Conservation (phyloP, 768 basidiomycete species). For the Agaricus subrufescens region DNA sequence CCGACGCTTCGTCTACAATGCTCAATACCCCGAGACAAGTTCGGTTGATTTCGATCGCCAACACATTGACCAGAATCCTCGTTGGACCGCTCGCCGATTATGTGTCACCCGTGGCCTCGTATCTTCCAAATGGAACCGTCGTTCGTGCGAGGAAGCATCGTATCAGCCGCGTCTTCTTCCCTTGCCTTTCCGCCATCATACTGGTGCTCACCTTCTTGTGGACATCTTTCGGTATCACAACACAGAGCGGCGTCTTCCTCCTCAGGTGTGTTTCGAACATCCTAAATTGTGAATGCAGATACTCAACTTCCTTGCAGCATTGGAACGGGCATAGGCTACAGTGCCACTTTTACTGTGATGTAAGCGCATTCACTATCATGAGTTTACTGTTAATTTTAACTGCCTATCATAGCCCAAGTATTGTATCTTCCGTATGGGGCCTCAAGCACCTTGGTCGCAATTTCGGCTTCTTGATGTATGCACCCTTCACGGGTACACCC, state of each 20-base stretch:
- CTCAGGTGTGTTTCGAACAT: conserved; percentile 48
- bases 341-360: conserved; percentile 67
- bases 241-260: conserved; percentile 57
- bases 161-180: conserved; percentile 60
- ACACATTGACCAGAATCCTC: conserved; percentile 65
- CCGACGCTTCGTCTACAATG: conserved; percentile 10
- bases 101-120: conserved; percentile 56
- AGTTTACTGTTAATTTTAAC: background rate
- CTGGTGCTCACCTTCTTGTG: conserved; percentile 51
- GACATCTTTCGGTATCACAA: conserved; percentile 43
- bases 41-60: conserved; percentile 61
- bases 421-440: conserved; percentile 73
- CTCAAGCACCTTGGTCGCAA: conserved; percentile 66
- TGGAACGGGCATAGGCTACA: conserved; percentile 66
- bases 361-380: conserved; percentile 29
- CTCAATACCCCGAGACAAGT: conserved; percentile 59
- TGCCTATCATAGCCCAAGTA: conserved; percentile 49
- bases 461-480: conserved; percentile 69
- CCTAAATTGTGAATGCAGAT: background rate
- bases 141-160: conserved; percentile 42
- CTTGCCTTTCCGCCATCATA: conserved; percentile 42
- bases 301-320: conserved; percentile 31
- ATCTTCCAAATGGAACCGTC: conserved; percentile 29
- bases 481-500: conserved; percentile 72
- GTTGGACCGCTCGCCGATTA: conserved; percentile 71